Conservation (phyloP, 2,329 filamentous ascomycete species). For the Pseudocercospora macadamiae region DNA sequence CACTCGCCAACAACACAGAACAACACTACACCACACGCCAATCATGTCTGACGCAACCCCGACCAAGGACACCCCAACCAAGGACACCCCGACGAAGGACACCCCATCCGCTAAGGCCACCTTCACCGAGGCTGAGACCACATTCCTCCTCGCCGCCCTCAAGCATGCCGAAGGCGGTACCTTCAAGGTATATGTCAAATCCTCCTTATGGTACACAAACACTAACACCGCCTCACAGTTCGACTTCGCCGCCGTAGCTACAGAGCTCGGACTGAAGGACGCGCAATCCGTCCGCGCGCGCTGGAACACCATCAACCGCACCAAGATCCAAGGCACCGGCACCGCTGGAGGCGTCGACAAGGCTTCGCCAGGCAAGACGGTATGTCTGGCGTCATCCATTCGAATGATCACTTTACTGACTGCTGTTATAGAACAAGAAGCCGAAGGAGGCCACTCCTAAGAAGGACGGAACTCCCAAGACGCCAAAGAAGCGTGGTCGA, state of each 20-base stretch:
- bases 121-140: slow-evolving; percentile 5
- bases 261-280: slow-evolving; percentile 4
- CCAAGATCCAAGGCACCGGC: neutral
- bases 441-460: neutral
- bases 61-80: too few species aligned
- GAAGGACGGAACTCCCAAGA: neutral
- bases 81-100: too few species aligned
- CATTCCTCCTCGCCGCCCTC: slow-evolving; percentile 6
- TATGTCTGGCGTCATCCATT: neutral
- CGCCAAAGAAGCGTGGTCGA: neutral
- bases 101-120: neutral
- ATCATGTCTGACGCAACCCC: neutral
- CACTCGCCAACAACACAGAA: too few species aligned
- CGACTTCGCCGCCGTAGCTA: slow-evolving; percentile 1
- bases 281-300: neutral
- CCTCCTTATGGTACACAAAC: neutral
- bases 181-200: neutral
- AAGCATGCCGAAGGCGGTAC: slow-evolving; percentile 7
- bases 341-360: neutral
- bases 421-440: neutral
- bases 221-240: neutral
- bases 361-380: neutral
- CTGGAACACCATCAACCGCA: slow-evolving; percentile 9
- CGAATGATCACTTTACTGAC: neutral
- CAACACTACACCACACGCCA: neutral